Evolutionary conservation across 2,329 filamentous ascomycete species (phyloP).

Genomic region (Aspergillus felis): DNA sequence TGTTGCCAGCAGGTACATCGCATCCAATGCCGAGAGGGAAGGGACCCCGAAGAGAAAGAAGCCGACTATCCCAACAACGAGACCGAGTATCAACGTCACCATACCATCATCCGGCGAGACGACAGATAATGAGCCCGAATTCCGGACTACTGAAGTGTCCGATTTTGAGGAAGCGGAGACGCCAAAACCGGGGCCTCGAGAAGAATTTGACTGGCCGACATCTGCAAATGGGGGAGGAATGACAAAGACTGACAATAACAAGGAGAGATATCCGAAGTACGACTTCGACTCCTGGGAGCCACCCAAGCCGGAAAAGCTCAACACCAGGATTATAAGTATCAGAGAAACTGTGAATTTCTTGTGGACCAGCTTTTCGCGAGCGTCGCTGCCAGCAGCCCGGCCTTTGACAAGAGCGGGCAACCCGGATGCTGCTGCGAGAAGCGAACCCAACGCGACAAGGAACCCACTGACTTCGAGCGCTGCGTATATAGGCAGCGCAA

Average conservation of each 20-base stretch:
- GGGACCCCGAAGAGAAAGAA: constrained; percentile 19
- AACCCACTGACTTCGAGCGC: constrained; percentile 53
- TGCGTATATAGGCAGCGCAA: constrained; percentile 55
- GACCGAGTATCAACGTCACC: constrained; percentile 25
- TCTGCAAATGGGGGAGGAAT: constrained; percentile 47
- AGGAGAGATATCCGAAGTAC: constrained; percentile 45
- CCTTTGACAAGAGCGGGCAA: constrained; percentile 29
- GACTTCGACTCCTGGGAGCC: constrained; percentile 34
- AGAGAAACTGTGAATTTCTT: constrained; percentile 27
- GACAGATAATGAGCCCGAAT: constrained; percentile 5
- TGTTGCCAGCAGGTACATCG: constrained; percentile 20
- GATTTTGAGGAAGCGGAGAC: constrained; percentile 4
- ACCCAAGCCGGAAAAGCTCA: constrained; percentile 29
- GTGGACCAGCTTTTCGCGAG: constrained; percentile 18
- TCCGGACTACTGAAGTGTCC: constrained; percentile 6
- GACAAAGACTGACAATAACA: constrained; percentile 44
- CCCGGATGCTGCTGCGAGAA: constrained; percentile 46
- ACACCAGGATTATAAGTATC: constrained; percentile 18
- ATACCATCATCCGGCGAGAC: constrained; percentile 23
- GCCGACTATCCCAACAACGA: constrained; percentile 20
- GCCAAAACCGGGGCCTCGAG: constrained; percentile 21
- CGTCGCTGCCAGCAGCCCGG: constrained; percentile 6
- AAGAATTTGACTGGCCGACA: constrained; percentile 15
- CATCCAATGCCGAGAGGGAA: constrained; percentile 19
- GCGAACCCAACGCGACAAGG: constrained; percentile 49